Conservation (phyloP, 1,284 basidiomycete species). For the Ceratobasidium sp. region DNA sequence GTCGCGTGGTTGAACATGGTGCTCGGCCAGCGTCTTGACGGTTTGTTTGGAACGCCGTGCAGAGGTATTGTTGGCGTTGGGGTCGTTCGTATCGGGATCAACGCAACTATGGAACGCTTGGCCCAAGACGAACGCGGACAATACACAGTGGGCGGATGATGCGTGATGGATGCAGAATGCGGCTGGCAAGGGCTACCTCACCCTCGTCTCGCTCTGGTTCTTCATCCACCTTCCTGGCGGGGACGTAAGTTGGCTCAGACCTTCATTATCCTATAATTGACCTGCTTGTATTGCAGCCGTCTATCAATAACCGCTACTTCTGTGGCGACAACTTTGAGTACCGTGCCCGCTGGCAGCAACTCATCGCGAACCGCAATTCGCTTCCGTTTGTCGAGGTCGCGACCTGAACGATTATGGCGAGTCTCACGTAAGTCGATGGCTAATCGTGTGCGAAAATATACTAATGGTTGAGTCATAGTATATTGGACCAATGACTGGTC, state of each 20-base stretch:
- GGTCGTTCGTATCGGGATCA: constrained; percentile 63
- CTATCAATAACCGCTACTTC: constrained; percentile 60
- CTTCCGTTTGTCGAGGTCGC: constrained; percentile 58
- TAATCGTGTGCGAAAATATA: constrained; percentile 52
- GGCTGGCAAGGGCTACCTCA: constrained; percentile 58
- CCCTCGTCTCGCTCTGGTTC: constrained; percentile 59
- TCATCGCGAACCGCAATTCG: constrained; percentile 56
- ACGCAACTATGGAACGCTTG: constrained; percentile 52
- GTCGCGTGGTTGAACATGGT: constrained; percentile 82
- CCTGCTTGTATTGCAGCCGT: neutral
- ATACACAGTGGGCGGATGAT: constrained; percentile 36
- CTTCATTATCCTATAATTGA: neutral
- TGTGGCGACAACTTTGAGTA: constrained; percentile 60
- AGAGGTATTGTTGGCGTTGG: constrained; percentile 58
- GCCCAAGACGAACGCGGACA: constrained; percentile 55
- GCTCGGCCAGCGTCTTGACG: constrained; percentile 74
- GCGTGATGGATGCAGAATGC: constrained; percentile 56
- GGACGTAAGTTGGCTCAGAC: neutral
- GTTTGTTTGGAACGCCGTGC: constrained; percentile 21
- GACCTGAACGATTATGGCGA: constrained; percentile 52
- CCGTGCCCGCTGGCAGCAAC: constrained; percentile 58
- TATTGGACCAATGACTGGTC: constrained; percentile 42
- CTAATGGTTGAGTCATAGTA: constrained; percentile 35
- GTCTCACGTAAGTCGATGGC: constrained; percentile 49
- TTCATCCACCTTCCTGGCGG: constrained; percentile 59